Base-by-base conservation (phyloP, 768 basidiomycete species). In the Boletellus sp. region DNA sequence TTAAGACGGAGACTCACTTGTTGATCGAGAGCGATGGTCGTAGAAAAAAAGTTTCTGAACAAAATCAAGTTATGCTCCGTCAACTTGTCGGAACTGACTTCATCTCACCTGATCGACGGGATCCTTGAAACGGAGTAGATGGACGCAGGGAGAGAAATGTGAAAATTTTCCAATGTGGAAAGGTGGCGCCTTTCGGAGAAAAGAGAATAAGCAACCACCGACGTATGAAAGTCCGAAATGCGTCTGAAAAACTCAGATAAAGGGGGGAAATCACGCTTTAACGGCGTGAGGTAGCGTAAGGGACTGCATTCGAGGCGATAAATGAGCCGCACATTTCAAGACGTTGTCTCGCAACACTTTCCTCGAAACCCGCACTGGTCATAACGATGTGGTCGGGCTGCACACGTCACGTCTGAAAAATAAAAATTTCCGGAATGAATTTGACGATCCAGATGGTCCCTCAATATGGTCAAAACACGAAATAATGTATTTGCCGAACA, bases 151-250 rank as follows among this genome's bases (percentile, higher is more conserved):
- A 46, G 48, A 28, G 9, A 28, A 28, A 28, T 10, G 28, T 28
- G 36, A 58, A 45, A 43, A 50, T 48, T 51, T 42, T 28, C 35
- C 42, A 26, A 48, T 57, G 61, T 32, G 53, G 52, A 53, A 56
- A 31, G 41, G 55, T 54, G 56, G 56, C 56, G 44, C 42, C 47
- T 56, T 62, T 56, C 57, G 65, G 57, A 61, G 49, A 55, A 63
- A 61, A 50, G 53, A 45, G 45, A 51, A 35, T 35, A 56, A 51
- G 51, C 42, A 57, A 62, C 53, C 53, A 61, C 52, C 52, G 56
- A 64, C 62, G 61, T 53, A 61, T 62, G 59, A 65, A 65, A 65
- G 65, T 65, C 63, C 63, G 65, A 67, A 64, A 47, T 36, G 44
- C 45, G 41, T 42, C 54, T 58, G 62, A 32, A 66, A 28, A 64